Conservation (phyloP, 73 alveolate genomes). For the Halteria grandinella region DNA sequence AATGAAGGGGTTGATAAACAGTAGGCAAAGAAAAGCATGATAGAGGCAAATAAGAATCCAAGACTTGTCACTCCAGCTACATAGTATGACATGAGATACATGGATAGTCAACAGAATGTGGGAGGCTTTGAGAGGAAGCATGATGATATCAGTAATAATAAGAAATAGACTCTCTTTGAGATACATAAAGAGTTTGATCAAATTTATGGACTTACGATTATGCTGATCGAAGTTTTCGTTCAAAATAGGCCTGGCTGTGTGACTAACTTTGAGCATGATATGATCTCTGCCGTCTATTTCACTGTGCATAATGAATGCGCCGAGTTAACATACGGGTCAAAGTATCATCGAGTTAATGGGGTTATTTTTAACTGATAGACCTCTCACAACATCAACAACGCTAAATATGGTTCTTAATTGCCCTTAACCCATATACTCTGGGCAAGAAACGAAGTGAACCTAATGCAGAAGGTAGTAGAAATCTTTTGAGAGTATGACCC, state of each 20-base stretch:
- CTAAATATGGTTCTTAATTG: background rate
- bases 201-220: constrained; percentile 28
- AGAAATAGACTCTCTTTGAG: constrained; percentile 42
- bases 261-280: constrained; percentile 54
- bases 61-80: constrained; percentile 54
- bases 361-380: constrained; percentile 14
- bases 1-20: background rate
- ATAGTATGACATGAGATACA: constrained; percentile 26
- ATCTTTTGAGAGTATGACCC: constrained; percentile 78
- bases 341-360: constrained; percentile 3
- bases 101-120: constrained; percentile 4
- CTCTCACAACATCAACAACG: background rate
- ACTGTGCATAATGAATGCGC: constrained; percentile 61
- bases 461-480: constrained; percentile 33
- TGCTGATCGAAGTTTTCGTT: constrained; percentile 55
- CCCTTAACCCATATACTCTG: background rate
- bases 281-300: constrained; percentile 41
- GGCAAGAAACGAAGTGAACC: constrained; percentile 55
- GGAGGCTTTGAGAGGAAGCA: constrained; percentile 48
- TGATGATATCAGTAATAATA: background rate
- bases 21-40: constrained; percentile 4
- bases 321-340: constrained; percentile 2
- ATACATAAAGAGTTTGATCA: constrained; percentile 57
- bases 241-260: constrained; percentile 37
- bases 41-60: background rate